A percentile compares a stretch with the other conserved stretches of the same genome.
These are phyloP conservation scores for Eutypa lata DNA, from an alignment of 2,329 filamentous ascomycete species.

Conservation along the genomic window DNA sequence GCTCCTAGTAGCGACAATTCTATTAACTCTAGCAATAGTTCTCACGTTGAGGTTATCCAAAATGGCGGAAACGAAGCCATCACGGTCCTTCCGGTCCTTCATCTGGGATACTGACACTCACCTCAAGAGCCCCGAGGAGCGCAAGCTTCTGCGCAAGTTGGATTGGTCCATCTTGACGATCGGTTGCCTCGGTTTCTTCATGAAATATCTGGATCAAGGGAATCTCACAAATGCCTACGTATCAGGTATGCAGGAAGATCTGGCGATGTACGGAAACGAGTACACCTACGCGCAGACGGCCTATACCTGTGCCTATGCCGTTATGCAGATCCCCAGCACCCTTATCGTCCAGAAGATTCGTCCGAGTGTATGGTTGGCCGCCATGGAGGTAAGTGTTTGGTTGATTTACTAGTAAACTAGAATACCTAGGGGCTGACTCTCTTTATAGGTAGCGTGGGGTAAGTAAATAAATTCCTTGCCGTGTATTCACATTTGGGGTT, in stretches of 20 bases:
- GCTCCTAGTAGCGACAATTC: too few relatives aligned
- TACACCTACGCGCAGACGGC: slow-evolving; percentile 8
- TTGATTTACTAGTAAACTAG: too few relatives aligned
- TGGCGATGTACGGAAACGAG: slow-evolving; percentile 7
- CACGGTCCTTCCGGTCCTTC: neutral
- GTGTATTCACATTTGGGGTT: too few relatives aligned
- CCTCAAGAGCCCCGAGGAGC: slow-evolving; percentile 8
- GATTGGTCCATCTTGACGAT: slow-evolving; percentile 9
- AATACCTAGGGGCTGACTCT: too few relatives aligned
- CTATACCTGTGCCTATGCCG: slow-evolving; percentile 11
- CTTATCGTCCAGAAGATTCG: slow-evolving; percentile 26
- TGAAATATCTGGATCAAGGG: slow-evolving; percentile 9
- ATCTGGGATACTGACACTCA: slow-evolving; percentile 10
- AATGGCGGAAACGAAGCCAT: too few relatives aligned
- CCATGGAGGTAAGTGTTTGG: slow-evolving; percentile 21
- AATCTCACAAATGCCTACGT: slow-evolving; percentile 9
- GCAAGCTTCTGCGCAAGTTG: slow-evolving; percentile 7
- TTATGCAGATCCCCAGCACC: slow-evolving; percentile 29
- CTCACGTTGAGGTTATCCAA: too few relatives aligned
- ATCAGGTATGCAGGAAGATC: slow-evolving; percentile 7
- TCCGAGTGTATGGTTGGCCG: slow-evolving; percentile 28
- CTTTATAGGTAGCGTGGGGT: too few relatives aligned
- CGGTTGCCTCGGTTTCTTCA: slow-evolving; percentile 8
- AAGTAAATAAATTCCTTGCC: too few relatives aligned
- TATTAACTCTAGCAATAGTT: too few relatives aligned